Percentiles rank a stretch among this genome's conserved stretches.
Evolutionary conservation across 129 eudicot species (phyloP).

Genomic region (Chrysanthemum seticuspe): DNA sequence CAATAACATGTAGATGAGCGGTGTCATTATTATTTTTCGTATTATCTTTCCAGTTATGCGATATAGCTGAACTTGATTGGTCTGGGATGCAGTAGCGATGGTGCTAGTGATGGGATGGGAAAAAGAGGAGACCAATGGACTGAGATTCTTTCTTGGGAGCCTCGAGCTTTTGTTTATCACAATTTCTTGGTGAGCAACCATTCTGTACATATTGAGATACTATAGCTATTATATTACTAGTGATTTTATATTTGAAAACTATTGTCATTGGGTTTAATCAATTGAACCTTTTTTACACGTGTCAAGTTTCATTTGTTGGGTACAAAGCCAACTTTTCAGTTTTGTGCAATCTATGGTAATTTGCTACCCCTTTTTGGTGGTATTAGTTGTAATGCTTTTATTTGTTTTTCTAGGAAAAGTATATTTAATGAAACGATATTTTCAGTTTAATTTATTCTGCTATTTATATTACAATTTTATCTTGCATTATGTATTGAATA

Average conservation of each 20-base stretch:
- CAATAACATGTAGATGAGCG: neutral
- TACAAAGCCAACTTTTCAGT: no score
- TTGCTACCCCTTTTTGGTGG: no score
- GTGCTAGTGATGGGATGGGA: slow-evolving; percentile 48
- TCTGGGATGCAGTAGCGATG: slow-evolving; percentile 39
- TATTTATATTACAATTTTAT: neutral
- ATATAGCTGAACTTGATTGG: slow-evolving; percentile 22
- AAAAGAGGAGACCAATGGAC: slow-evolving; percentile 86
- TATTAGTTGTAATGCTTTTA: no score
- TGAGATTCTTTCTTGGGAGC: slow-evolving; percentile 96
- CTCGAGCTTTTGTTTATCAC: slow-evolving; percentile 88
- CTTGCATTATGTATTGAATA: slow-evolving; percentile 6
- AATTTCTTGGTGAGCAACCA: slow-evolving; percentile 71
- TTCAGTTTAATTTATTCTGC: no score
- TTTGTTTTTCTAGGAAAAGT: no score
- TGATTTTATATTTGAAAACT: slow-evolving; percentile 4
- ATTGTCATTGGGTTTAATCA: slow-evolving; percentile 5
- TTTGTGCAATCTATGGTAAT: no score
- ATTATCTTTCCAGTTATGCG: slow-evolving; percentile 7
- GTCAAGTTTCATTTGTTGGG: no score
- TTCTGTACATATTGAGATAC: slow-evolving; percentile 1
- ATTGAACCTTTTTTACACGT: neutral
- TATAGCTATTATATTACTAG: neutral
- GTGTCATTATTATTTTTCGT: neutral
- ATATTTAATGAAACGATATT: no score